A percentile compares a stretch with the other conserved stretches of the same genome.
phyloP scores from a whole-genome alignment of 2,329 filamentous ascomycete genomes.

The Penicillium sp. region DNA sequence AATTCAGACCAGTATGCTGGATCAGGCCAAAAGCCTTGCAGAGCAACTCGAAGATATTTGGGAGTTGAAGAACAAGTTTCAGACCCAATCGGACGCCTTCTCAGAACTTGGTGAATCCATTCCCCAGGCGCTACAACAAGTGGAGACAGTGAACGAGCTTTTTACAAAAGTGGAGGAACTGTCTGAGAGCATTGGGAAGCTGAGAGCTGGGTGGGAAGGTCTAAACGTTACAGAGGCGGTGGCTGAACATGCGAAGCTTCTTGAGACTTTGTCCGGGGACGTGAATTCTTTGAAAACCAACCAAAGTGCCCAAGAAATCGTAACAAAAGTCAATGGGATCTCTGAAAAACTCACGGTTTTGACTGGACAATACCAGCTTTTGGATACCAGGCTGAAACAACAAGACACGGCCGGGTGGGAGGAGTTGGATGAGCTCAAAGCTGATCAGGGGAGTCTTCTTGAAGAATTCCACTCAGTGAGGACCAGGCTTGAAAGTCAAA shows the following conservation, averaged over 20 bases:
- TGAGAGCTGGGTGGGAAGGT: not conserved
- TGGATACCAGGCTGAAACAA: not conserved
- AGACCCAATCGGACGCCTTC: conserved; percentile 7
- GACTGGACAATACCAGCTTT: not conserved
- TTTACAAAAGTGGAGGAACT: not conserved
- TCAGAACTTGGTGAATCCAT: conserved; percentile 5
- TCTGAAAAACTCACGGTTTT: not conserved
- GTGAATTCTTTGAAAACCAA: not conserved
- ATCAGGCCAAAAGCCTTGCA: not conserved
- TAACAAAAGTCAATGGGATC: not conserved
- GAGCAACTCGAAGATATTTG: conserved; percentile 1
- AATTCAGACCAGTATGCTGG: not conserved
- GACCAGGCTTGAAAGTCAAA: not conserved
- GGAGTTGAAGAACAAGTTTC: conserved; percentile 7
- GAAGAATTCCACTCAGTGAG: not conserved
- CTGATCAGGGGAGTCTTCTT: not conserved
- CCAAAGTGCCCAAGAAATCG: not conserved
- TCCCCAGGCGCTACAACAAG: not conserved
- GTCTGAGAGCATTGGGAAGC: not conserved
- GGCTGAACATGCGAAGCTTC: not conserved
- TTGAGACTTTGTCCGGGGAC: not conserved
- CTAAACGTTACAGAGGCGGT: not conserved
- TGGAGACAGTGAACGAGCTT: not conserved
- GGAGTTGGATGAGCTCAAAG: not conserved
- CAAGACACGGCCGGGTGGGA: not conserved